Evolutionary conservation across 2,329 filamentous ascomycete species (phyloP).

Genomic region (Fusarium sp.): DNA sequence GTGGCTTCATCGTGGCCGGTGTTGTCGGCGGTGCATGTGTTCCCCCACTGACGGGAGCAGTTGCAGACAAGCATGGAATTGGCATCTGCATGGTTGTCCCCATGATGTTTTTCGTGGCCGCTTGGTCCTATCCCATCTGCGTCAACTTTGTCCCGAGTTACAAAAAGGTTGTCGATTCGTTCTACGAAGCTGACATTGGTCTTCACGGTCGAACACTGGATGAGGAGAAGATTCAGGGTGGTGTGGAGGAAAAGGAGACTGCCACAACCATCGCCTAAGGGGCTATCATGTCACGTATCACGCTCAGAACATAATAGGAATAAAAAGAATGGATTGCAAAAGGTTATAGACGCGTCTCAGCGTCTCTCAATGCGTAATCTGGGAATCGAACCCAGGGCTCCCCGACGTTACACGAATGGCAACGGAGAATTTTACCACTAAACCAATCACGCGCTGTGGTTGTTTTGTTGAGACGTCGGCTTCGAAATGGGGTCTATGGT

Average conservation of each 20-base stretch:
- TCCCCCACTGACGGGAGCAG: slow-evolving; percentile 77
- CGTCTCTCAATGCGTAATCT: slow-evolving; percentile 19
- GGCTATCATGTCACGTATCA: neutral
- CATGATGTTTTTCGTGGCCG: slow-evolving; percentile 67
- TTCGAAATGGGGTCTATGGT: neutral
- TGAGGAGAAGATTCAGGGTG: slow-evolving; percentile 43
- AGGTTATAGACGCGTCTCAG: neutral
- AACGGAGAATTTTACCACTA: slow-evolving; percentile 21
- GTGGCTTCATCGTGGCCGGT: slow-evolving; percentile 75
- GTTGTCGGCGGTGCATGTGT: slow-evolving; percentile 80
- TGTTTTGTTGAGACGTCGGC: neutral
- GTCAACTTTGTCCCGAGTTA: slow-evolving; percentile 78
- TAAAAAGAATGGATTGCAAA: slow-evolving; percentile 6
- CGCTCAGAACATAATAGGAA: neutral
- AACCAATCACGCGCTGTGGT: slow-evolving; percentile 27
- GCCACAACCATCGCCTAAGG: neutral
- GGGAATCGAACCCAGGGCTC: slow-evolving; percentile 25
- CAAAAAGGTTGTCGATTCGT: slow-evolving; percentile 70
- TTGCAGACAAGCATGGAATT: slow-evolving; percentile 72
- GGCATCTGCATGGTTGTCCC: slow-evolving; percentile 76
- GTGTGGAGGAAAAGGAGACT: slow-evolving; percentile 28
- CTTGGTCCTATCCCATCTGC: slow-evolving; percentile 67
- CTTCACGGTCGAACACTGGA: slow-evolving; percentile 45
- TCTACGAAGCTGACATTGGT: slow-evolving; percentile 60
- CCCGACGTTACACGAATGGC: slow-evolving; percentile 24